Conservation (phyloP, 2,329 filamentous ascomycete genomes). For the Bipolaris zeicola region DNA sequence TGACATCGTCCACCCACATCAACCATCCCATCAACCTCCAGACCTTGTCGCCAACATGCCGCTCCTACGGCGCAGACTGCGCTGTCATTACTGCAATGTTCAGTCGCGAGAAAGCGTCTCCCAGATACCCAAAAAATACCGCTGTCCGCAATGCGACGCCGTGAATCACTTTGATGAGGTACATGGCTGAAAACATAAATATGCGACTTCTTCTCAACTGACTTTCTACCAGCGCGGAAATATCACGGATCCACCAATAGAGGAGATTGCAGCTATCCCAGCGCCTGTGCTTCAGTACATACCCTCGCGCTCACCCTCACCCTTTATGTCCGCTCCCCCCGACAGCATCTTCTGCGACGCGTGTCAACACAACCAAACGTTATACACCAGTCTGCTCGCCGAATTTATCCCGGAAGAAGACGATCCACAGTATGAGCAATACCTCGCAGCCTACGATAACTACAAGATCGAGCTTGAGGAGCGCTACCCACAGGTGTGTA, state of each 20-base stretch:
- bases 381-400: constrained; percentile 75
- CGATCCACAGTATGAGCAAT: constrained; percentile 71
- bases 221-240: constrained; percentile 71
- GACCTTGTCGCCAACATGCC: constrained; percentile 29
- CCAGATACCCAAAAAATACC: constrained; percentile 31
- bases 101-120: constrained; percentile 29
- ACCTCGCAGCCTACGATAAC: constrained; percentile 70
- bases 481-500: constrained; percentile 88
- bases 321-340: constrained; percentile 30
- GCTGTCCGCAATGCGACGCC: constrained; percentile 72
- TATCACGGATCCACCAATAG: constrained; percentile 80
- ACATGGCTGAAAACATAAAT: constrained; percentile 20
- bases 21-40: constrained; percentile 3
- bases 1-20: constrained; percentile 14
- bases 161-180: constrained; percentile 90
- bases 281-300: constrained; percentile 28
- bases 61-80: constrained; percentile 42
- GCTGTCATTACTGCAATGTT: constrained; percentile 44
- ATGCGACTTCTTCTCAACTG: constrained; percentile 11
- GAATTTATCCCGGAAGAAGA: constrained; percentile 73
- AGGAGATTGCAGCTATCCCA: constrained; percentile 48
- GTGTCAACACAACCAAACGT: constrained; percentile 87
- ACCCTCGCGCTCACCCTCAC: constrained; percentile 35
- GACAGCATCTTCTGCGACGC: constrained; percentile 69
- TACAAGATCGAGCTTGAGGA: constrained; percentile 77